A percentile compares a stretch with the other conserved stretches of the same genome.
Evolutionary conservation across 2,329 filamentous ascomycete genomes (phyloP).

Genomic region (Colletotrichum sansevieriae): DNA sequence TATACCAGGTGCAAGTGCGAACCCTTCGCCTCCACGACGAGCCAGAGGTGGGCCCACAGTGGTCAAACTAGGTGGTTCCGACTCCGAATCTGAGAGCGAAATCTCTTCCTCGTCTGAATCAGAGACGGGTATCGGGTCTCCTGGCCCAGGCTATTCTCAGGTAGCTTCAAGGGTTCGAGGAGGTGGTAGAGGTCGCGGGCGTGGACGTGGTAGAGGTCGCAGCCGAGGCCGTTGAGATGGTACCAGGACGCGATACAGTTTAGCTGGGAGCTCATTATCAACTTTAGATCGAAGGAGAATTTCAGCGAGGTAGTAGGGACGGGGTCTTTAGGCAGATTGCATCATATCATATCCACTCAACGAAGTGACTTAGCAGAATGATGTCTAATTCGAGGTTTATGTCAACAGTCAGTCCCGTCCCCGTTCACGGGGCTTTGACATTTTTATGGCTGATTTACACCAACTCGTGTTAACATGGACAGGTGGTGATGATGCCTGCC

Average conservation of each 20-base stretch:
- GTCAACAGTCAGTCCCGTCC: too few species aligned
- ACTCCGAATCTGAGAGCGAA: constrained; percentile 38
- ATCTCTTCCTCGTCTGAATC: constrained; percentile 31
- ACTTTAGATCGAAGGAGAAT: neutral
- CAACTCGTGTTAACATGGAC: too few species aligned
- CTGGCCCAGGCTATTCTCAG: constrained; percentile 1
- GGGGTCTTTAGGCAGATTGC: neutral
- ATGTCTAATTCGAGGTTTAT: neutral
- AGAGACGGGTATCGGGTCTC: constrained; percentile 30
- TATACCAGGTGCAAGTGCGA: constrained; percentile 27
- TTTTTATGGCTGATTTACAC: too few species aligned
- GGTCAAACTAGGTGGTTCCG: constrained; percentile 36
- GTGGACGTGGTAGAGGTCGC: constrained; percentile 17
- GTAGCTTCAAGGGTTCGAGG: constrained; percentile 17
- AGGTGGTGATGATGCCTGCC: too few species aligned
- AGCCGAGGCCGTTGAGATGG: neutral
- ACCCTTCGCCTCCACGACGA: constrained; percentile 27
- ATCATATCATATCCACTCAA: neutral
- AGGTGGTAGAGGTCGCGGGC: constrained; percentile 31
- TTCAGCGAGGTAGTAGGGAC: neutral
- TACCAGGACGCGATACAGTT: neutral
- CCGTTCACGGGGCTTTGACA: too few species aligned
- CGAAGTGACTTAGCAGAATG: constrained; percentile 4
- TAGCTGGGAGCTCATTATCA: neutral
- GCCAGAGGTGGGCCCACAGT: constrained; percentile 29